Percentiles rank a stretch among this genome's conserved stretches.
phyloP scores from a whole-genome alignment of 345 rosid genomes.

The Geranium brycei region DNA sequence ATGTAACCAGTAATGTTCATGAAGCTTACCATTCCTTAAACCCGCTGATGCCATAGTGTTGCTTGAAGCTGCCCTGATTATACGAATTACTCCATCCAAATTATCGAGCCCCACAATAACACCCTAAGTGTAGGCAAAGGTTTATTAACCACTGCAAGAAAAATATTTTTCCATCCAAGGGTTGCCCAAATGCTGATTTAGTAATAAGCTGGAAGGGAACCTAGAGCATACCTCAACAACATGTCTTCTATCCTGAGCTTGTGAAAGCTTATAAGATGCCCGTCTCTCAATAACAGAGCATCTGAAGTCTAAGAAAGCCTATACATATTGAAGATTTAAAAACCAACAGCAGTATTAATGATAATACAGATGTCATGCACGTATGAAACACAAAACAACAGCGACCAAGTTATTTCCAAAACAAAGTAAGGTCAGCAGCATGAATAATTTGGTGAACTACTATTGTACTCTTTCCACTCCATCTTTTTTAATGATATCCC shows the following conservation, averaged over 20 bases:
- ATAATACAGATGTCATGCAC: neutral
- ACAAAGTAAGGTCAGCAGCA: too few relatives aligned
- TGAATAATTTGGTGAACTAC: too few relatives aligned
- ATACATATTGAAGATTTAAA: conserved; percentile 7
- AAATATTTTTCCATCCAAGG: neutral
- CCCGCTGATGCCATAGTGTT: conserved; percentile 56
- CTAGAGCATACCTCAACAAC: conserved; percentile 59
- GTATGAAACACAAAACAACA: too few relatives aligned
- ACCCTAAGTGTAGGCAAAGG: conserved; percentile 35
- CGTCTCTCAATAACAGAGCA: conserved; percentile 91
- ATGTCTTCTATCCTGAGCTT: conserved; percentile 70
- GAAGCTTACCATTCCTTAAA: conserved; percentile 41
- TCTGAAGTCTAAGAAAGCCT: conserved; percentile 89
- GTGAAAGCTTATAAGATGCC: conserved; percentile 69
- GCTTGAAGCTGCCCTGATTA: conserved; percentile 51
- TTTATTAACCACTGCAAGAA: neutral
- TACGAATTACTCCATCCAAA: conserved; percentile 52
- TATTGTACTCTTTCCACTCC: too few relatives aligned
- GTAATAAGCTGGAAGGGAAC: neutral
- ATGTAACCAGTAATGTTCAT: neutral
- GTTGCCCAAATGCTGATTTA: neutral
- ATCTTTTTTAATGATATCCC: too few relatives aligned
- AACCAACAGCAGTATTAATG: neutral
- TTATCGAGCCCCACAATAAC: conserved; percentile 76
- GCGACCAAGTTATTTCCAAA: too few relatives aligned